Evolutionary conservation across 345 rosid species (phyloP), one percentile per base, ranked within the genome.

Genomic region (Carallia brachiata): DNA sequence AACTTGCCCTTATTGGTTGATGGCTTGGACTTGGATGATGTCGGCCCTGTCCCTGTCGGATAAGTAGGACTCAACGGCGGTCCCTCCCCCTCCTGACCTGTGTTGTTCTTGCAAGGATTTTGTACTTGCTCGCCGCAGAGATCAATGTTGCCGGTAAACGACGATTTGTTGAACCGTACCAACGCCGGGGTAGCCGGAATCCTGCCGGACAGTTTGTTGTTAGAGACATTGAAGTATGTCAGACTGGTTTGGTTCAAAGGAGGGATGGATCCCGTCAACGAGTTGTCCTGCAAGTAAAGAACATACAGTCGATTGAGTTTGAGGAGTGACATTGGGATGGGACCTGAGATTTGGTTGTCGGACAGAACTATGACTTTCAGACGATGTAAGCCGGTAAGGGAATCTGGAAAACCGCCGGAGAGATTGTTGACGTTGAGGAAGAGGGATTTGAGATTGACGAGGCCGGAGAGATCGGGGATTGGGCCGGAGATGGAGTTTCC

Each of bases 241-340:
- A 95, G 96, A 70, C 84, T 83, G 50, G 88, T 82, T 79, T 95
- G 99, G 82, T 87, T 89, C 61, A 95, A 63, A 16, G 90, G 86
- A 69, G 99, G 97, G 52, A 95, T 78, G 5, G 72, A 4, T 7
- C 96, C 97, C 2, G 79, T 75, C 68, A 92, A 84, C 44, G 52
- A 70, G 63, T 95, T 95, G 62, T 88, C 88, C 74, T 89, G 79
- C 39, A 95, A 71, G 61, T 78, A 76, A 17, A 95, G 79, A 56
- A 79, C 78, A 80, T 95, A 89, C 12, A 92, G 75, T 7, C 96
- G 84, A 28, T 79, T 55, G 75, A 95, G 88, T 10, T 74, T 81
- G 56, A 88, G 72, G 44, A 95, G 65, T 1, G 97, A 90, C 7
- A 2, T 36, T 0, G 98, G 97, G 55, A 95, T 79, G 39, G 61